Evolutionary conservation across 306 rosid genomes (phyloP), one percentile per base, ranked within the genome.

Genomic region (Vigna angularis): DNA sequence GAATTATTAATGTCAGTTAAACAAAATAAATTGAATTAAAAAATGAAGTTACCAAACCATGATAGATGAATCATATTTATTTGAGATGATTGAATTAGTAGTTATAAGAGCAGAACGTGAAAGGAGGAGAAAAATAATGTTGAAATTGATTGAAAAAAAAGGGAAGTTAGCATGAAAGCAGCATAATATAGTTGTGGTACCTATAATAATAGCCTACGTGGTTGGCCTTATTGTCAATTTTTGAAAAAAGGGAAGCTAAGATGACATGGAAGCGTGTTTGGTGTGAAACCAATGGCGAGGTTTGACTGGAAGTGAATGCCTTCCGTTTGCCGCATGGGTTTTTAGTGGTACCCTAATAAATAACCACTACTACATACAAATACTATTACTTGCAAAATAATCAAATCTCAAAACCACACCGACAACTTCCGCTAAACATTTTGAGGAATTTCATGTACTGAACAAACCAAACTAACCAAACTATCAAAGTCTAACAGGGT

Each of bases 381-480:
- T 34, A 7, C 4, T 11, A 64, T 67, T 24, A 58, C 49, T 48
- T 81, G 58, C 66, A 74, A 67, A 36, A 48, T 67, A 58, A 74
- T 74, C 70, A 44, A 73, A 45, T 61, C 20, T 30, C 75, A 20
- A 44, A 24, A 55, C 70, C 47, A 30, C 49, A 68, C 77, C 72
- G 85, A 81, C 72, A 75, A 38, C 1, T 52, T 9, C 30, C 34
- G 6, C n/a, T 65, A 22, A 44, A 48, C 26, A 12, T 1, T 55
- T 66, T 56, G 36, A 56, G 16, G 78, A 66, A 66, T 56, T 73
- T 66, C 49, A 63, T 59, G 30, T 10, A 28, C 48, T 28, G 1
- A 42, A 61, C 66, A 56, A 63, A 20, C 48, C 47, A 63, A 16
- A 1, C 2, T 8, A 64, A 38, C 3, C 24, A 34, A 63, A 20